Percentiles rank a stretch among this genome's conserved stretches.
These are phyloP conservation scores for Talaromyces sp. DNA, from an alignment of 2,329 filamentous ascomycete genomes.

Conservation along the genomic window DNA sequence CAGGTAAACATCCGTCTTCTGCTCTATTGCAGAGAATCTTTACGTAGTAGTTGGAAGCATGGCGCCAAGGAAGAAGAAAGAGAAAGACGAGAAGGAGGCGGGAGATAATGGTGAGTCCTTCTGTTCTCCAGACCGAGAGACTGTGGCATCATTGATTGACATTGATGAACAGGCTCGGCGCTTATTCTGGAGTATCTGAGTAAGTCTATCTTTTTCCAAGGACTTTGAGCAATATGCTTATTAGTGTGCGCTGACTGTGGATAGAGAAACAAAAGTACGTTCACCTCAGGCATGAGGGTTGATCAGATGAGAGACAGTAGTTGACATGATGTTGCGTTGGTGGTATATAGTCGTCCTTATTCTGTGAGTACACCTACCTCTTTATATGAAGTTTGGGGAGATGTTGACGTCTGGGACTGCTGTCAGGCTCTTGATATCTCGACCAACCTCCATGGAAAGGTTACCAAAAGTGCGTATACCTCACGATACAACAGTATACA, in stretches of 20 bases:
- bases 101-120: slow-evolving; percentile 32
- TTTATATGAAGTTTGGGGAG: background rate
- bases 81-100: slow-evolving; percentile 34
- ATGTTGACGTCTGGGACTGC: slow-evolving; percentile 3
- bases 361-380: slow-evolving; percentile 41
- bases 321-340: background rate
- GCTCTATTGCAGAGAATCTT: too few relatives aligned
- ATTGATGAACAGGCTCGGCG: slow-evolving; percentile 34
- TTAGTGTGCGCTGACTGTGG: background rate
- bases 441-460: slow-evolving; percentile 60
- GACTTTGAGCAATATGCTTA: background rate
- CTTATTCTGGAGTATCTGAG: slow-evolving; percentile 54
- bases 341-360: slow-evolving; percentile 50
- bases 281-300: background rate
- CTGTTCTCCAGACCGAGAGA: background rate
- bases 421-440: slow-evolving; percentile 57
- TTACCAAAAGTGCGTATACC: slow-evolving; percentile 52
- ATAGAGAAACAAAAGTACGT: slow-evolving; percentile 21
- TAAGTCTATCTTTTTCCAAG: slow-evolving; percentile 32
- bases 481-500: background rate
- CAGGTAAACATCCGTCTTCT: background rate
- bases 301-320: background rate
- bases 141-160: background rate
- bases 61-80: slow-evolving; percentile 43
- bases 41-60: slow-evolving; percentile 26